Evolutionary conservation across 371 early-diverging fungal species (phyloP).

Genomic region (Massospora cicadina): DNA sequence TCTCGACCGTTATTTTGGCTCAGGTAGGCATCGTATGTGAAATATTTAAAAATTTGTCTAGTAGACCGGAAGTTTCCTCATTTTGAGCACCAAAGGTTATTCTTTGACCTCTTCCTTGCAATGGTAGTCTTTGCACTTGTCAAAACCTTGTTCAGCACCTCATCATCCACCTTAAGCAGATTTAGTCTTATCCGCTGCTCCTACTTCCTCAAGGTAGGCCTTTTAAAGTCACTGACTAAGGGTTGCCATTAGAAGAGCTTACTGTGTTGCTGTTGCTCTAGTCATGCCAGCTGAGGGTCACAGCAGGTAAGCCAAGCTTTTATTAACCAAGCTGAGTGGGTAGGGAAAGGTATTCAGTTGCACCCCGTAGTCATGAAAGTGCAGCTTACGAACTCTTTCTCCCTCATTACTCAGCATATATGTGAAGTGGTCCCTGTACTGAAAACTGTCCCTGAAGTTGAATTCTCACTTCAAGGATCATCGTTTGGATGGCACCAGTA

Average conservation of each 20-base stretch:
- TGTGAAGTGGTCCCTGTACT: background rate
- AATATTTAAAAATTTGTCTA: background rate
- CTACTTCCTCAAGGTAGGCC: conserved; percentile 13
- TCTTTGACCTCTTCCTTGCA: background rate
- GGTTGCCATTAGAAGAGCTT: too few species aligned
- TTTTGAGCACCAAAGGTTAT: background rate
- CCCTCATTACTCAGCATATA: background rate
- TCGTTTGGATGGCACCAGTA: conserved; percentile 17
- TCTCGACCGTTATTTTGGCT: background rate
- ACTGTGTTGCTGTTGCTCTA: too few species aligned
- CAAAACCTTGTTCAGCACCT: background rate
- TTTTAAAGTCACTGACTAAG: too few species aligned
- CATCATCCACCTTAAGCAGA: background rate
- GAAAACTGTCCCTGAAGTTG: too few species aligned
- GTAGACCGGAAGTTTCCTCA: background rate
- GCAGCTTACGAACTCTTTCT: background rate
- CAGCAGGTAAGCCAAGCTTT: too few species aligned
- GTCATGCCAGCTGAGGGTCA: too few species aligned
- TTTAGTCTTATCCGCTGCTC: background rate
- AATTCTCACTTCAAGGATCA: too few species aligned
- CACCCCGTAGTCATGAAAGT: background rate
- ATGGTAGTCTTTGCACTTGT: background rate
- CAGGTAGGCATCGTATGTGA: background rate
- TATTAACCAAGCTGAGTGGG: background rate
- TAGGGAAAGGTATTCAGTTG: background rate